phyloP scores from a whole-genome alignment of 441 rosid species.

The Corymbia citriodora region DNA sequence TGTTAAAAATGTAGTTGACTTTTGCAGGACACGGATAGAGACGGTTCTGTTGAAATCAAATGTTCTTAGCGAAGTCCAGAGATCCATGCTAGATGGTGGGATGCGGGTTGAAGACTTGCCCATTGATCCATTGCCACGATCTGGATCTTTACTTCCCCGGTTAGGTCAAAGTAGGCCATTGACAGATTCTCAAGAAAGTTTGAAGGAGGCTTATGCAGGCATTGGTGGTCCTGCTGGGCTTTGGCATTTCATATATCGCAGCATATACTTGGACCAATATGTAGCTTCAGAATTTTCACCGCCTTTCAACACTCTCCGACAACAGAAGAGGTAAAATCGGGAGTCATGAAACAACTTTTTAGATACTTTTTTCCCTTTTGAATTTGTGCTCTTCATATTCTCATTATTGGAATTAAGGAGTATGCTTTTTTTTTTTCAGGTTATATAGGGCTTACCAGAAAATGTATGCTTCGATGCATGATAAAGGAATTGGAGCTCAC shows the following conservation, averaged over 20 bases:
- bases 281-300: slow-evolving; percentile 86
- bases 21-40: slow-evolving; percentile 70
- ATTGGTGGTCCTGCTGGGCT: slow-evolving; percentile 92
- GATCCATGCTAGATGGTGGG: slow-evolving; percentile 89
- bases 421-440: slow-evolving; percentile 36
- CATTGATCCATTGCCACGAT: slow-evolving; percentile 46
- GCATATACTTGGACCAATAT: slow-evolving; percentile 91
- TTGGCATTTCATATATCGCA: slow-evolving; percentile 97
- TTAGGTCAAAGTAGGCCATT: slow-evolving; percentile 39
- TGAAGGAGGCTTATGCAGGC: slow-evolving; percentile 49
- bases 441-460: slow-evolving; percentile 94
- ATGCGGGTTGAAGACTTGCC: slow-evolving; percentile 91
- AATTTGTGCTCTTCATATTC: neutral
- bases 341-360: neutral
- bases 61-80: slow-evolving; percentile 82
- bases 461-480: slow-evolving; percentile 87
- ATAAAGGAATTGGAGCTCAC: slow-evolving; percentile 75
- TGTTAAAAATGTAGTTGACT: neutral
- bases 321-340: slow-evolving; percentile 63
- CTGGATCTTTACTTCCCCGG: slow-evolving; percentile 33
- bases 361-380: neutral
- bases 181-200: slow-evolving; percentile 42
- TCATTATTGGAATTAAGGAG: slow-evolving; percentile 8
- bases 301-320: slow-evolving; percentile 65
- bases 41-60: slow-evolving; percentile 74